Conservation (phyloP, 768 basidiomycete genomes). For the Auricularia heimuer region DNA sequence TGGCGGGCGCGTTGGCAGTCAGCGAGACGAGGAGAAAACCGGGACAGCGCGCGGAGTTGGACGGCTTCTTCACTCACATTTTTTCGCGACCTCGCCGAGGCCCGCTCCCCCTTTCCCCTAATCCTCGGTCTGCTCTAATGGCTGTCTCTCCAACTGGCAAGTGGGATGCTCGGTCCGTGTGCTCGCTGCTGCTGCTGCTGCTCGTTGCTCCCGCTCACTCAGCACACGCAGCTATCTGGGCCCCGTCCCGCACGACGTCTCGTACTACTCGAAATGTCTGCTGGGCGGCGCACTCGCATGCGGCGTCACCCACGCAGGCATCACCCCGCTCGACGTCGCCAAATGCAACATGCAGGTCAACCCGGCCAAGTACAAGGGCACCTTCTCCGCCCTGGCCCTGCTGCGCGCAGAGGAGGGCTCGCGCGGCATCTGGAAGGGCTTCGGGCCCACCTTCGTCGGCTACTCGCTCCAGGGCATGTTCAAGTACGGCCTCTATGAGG, state of each 20-base stretch:
- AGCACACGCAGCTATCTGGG: constrained; percentile 41
- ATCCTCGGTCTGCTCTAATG: too few species aligned
- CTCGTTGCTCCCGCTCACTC: neutral
- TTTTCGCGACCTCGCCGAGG: too few species aligned
- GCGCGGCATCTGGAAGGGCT: constrained; percentile 86
- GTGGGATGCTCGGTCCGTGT: neutral
- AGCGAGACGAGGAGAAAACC: too few species aligned
- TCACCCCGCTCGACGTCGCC: constrained; percentile 80
- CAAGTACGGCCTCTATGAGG: constrained; percentile 97
- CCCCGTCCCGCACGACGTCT: constrained; percentile 63
- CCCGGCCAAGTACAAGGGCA: constrained; percentile 65
- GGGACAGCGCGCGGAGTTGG: too few species aligned
- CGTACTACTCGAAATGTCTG: constrained; percentile 80
- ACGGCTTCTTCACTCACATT: too few species aligned
- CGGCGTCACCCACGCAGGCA: constrained; percentile 79
- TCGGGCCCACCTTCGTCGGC: constrained; percentile 87
- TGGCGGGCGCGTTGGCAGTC: too few species aligned
- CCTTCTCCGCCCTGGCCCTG: constrained; percentile 46
- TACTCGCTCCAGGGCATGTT: constrained; percentile 96
- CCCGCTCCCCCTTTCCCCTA: too few species aligned
- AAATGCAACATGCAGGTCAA: constrained; percentile 92
- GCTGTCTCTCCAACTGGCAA: too few species aligned
- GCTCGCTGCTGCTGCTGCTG: neutral
- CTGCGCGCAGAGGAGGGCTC: constrained; percentile 75
- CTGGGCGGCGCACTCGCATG: constrained; percentile 82